Conservation (phyloP, 2,329 filamentous ascomycete genomes). For the Fusarium sp. region DNA sequence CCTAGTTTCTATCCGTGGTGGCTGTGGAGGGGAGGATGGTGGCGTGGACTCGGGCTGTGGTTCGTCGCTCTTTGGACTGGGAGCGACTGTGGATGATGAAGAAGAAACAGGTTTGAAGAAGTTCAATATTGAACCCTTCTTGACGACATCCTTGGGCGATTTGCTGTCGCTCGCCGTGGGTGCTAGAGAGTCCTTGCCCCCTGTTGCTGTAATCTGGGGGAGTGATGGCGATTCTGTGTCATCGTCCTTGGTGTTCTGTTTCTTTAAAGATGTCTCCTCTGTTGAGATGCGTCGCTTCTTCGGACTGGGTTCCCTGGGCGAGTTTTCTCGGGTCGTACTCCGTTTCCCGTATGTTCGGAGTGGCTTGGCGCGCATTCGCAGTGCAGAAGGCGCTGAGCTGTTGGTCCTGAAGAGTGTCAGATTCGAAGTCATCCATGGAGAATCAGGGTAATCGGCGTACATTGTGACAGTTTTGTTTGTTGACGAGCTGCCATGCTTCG, state of each 20-base stretch:
- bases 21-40: slow-evolving; percentile 35
- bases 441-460: background rate
- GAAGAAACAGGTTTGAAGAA: slow-evolving; percentile 54
- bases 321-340: slow-evolving; percentile 42
- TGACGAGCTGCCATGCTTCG: slow-evolving; percentile 17
- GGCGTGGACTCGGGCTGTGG: slow-evolving; percentile 34
- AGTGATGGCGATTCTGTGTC: background rate
- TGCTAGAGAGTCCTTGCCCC: background rate
- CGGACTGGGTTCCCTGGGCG: slow-evolving; percentile 10
- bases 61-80: slow-evolving; percentile 31
- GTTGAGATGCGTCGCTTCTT: slow-evolving; percentile 43
- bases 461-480: slow-evolving; percentile 10
- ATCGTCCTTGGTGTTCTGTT: background rate
- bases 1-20: slow-evolving; percentile 5
- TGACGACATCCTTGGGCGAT: background rate
- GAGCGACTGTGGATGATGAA: background rate
- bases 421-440: fast-evolving
- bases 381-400: slow-evolving; percentile 35
- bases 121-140: slow-evolving; percentile 54
- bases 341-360: slow-evolving; percentile 57
- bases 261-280: background rate
- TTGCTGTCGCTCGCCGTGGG: background rate
- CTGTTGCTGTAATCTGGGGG: background rate
- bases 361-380: slow-evolving; percentile 49
- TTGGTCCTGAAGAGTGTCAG: slow-evolving; percentile 47